Evolutionary conservation across 1,284 basidiomycete species (phyloP).

Genomic region (Ceratorhiza oryzae-sativae): DNA sequence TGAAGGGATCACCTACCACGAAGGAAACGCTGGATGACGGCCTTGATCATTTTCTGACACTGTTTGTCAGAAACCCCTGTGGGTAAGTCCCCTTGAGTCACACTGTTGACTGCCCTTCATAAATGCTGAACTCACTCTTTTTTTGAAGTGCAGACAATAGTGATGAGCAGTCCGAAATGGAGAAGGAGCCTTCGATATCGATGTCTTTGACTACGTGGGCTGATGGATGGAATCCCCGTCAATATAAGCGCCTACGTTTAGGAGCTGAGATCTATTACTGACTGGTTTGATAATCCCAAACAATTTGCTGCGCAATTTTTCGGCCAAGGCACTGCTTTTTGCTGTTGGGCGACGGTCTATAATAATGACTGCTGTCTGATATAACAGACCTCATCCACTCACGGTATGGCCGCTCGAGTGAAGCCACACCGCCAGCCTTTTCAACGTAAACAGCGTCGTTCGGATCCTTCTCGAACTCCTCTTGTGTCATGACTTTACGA

Average conservation of each 20-base stretch:
- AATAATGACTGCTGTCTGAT: constrained; percentile 15
- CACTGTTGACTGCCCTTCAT: too few relatives aligned
- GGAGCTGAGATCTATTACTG: too few relatives aligned
- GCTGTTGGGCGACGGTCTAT: background rate
- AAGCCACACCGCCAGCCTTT: background rate
- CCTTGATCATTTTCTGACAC: constrained; percentile 31
- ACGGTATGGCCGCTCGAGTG: background rate
- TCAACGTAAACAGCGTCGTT: background rate
- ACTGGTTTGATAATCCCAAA: constrained; percentile 32
- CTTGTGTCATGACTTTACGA: constrained; percentile 3
- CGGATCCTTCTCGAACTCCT: background rate
- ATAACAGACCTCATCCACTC: constrained; percentile 8
- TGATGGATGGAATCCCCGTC: background rate
- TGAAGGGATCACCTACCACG: background rate
- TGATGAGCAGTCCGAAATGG: constrained; percentile 19
- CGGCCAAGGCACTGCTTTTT: constrained; percentile 27
- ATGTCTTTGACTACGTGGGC: constrained; percentile 12
- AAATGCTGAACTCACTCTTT: background rate
- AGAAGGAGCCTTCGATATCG: constrained; percentile 22
- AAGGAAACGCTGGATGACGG: constrained; percentile 30
- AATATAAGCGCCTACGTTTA: background rate
- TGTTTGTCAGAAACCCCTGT: constrained; percentile 30
- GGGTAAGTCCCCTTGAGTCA: background rate
- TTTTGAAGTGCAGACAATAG: constrained; percentile 31
- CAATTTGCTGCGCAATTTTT: constrained; percentile 32